phyloP scores from a whole-genome alignment of 106 monocot species.

The Dendrobium officinale region DNA sequence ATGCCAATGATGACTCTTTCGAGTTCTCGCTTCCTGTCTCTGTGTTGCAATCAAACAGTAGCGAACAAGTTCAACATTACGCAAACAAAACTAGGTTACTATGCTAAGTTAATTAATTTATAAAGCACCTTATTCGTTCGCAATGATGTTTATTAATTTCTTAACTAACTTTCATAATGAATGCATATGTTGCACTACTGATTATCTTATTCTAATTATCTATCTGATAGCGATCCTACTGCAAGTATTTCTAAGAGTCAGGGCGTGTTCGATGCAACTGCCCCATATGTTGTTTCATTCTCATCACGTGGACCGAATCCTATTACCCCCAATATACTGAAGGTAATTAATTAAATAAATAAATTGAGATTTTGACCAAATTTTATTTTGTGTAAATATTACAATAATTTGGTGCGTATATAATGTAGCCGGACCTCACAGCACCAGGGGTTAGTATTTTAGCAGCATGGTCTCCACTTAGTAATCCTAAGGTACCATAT shows the following conservation, averaged over 20 bases:
- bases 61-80: too few species aligned
- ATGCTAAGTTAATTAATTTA: too few species aligned
- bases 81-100: too few species aligned
- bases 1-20: too few species aligned
- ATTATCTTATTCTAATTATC: too few species aligned
- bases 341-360: slow-evolving; percentile 3
- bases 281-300: background rate
- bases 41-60: too few species aligned
- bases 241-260: slow-evolving; percentile 21
- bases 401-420: too few species aligned
- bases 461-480: slow-evolving; percentile 17
- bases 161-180: too few species aligned
- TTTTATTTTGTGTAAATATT: background rate
- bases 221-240: slow-evolving; percentile 13
- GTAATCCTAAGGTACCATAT: background rate
- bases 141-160: too few species aligned
- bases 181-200: too few species aligned
- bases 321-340: slow-evolving; percentile 21
- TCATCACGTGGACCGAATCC: slow-evolving; percentile 33
- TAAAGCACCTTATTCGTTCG: too few species aligned
- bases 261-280: slow-evolving; percentile 5
- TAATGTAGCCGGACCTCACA: slow-evolving; percentile 13
- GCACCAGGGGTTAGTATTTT: slow-evolving; percentile 22
- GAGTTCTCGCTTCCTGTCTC: too few species aligned
- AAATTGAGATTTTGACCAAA: background rate